These are phyloP conservation scores for Aureobasidium uvarum DNA, from an alignment of 2,329 filamentous ascomycete genomes.

Conservation along the genomic window DNA sequence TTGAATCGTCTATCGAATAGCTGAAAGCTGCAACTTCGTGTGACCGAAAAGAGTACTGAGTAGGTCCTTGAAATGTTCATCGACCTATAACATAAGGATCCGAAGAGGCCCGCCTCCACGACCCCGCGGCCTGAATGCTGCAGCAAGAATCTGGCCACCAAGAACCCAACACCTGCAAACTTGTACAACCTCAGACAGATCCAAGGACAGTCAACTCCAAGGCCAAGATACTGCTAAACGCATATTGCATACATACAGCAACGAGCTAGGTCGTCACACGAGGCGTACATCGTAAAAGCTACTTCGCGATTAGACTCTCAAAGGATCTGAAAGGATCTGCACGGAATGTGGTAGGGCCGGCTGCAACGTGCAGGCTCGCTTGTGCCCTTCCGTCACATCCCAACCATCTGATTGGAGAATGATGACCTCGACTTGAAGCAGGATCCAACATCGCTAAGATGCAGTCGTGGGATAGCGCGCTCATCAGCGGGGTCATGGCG, in stretches of 20 bases:
- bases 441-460: slow-evolving; percentile 8
- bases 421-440: neutral
- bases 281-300: slow-evolving; percentile 1
- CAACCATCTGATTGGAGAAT: neutral
- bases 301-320: neutral
- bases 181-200: neutral
- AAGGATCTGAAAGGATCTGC: slow-evolving; percentile 10
- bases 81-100: too few relatives aligned
- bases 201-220: neutral
- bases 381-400: neutral
- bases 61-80: neutral
- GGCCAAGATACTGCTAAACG: neutral
- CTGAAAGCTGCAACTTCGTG: neutral
- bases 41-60: neutral
- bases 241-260: neutral
- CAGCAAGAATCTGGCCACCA: neutral
- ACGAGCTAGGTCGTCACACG: neutral
- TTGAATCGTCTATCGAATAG: neutral
- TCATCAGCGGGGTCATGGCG: neutral
- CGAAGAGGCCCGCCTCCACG: neutral
- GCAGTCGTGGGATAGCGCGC: neutral
- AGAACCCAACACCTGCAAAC: neutral
- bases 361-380: slow-evolving; percentile 7
- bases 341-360: neutral
- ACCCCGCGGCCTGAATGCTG: neutral